phyloP scores from a whole-genome alignment of 2,329 filamentous ascomycete species.

The Cercospora sp. region DNA sequence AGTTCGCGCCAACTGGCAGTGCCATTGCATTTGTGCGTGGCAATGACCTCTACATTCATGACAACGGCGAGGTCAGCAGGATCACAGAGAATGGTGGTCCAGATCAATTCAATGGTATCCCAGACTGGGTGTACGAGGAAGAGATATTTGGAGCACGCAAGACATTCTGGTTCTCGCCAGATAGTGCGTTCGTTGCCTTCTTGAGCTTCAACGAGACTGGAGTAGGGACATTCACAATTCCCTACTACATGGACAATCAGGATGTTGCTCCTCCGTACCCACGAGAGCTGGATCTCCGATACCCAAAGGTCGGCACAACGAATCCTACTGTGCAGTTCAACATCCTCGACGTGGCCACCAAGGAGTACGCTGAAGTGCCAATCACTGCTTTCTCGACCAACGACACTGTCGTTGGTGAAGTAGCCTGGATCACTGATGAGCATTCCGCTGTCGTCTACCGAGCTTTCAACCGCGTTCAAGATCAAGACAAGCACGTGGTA shows the following conservation, averaged over 20 bases:
- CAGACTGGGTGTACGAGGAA: slow-evolving; percentile 66
- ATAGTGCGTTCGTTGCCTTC: slow-evolving; percentile 57
- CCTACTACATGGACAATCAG: slow-evolving; percentile 65
- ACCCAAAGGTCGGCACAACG: slow-evolving; percentile 68
- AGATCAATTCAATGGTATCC: slow-evolving; percentile 64
- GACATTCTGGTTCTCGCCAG: slow-evolving; percentile 60
- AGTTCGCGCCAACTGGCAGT: slow-evolving; percentile 59
- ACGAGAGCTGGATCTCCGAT: slow-evolving; percentile 62
- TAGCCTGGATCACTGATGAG: slow-evolving; percentile 65
- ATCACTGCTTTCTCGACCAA: slow-evolving; percentile 61
- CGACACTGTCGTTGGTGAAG: slow-evolving; percentile 66
- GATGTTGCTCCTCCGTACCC: slow-evolving; percentile 63
- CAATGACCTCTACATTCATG: slow-evolving; percentile 63
- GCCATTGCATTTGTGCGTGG: slow-evolving; percentile 67
- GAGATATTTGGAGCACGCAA: slow-evolving; percentile 57
- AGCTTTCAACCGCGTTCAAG: slow-evolving; percentile 69
- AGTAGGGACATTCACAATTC: slow-evolving; percentile 65
- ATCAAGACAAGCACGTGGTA: slow-evolving; percentile 62
- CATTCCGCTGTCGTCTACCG: slow-evolving; percentile 65
- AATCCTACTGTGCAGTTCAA: slow-evolving; percentile 66
- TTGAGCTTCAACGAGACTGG: slow-evolving; percentile 65
- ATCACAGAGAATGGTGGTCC: slow-evolving; percentile 62
- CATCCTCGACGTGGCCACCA: slow-evolving; percentile 55
- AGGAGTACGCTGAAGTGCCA: slow-evolving; percentile 50
- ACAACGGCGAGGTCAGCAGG: slow-evolving; percentile 57